A percentile compares a stretch with the other conserved stretches of the same genome.
Conservation (phyloP, 257 asterid species). For the Salvia miltiorrhiza region DNA sequence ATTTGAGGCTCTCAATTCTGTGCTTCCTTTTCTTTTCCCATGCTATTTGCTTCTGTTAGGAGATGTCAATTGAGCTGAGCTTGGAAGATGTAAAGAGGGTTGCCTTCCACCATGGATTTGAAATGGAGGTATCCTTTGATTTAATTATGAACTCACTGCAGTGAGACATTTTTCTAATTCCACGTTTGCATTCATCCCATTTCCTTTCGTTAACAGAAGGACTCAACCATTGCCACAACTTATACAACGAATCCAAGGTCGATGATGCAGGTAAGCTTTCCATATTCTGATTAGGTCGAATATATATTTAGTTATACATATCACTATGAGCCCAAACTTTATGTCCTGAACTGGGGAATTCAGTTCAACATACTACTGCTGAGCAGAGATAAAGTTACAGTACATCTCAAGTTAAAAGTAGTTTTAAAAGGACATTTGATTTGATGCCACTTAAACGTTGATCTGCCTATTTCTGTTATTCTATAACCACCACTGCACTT, state of each 20-base stretch:
- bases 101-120: constrained; percentile 79
- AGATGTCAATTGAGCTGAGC: constrained; percentile 94
- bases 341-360: background rate
- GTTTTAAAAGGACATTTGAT: background rate
- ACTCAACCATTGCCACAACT: constrained; percentile 70
- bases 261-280: constrained; percentile 81
- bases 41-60: constrained; percentile 43
- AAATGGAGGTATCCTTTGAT: constrained; percentile 55
- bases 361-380: background rate
- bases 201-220: constrained; percentile 47
- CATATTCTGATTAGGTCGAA: background rate
- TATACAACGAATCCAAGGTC: constrained; percentile 79
- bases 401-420: background rate
- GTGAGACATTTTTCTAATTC: background rate
- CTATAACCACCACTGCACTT: background rate
- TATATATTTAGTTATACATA: background rate
- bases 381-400: background rate
- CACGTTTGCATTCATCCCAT: background rate
- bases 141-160: background rate
- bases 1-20: constrained; percentile 2
- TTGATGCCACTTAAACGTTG: background rate
- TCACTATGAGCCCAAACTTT: background rate
- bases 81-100: constrained; percentile 92
- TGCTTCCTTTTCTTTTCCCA: background rate
- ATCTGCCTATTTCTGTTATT: too few relatives aligned